Evolutionary conservation across 805 yeast species (phyloP).

Genomic region (Candida glaebosa): DNA sequence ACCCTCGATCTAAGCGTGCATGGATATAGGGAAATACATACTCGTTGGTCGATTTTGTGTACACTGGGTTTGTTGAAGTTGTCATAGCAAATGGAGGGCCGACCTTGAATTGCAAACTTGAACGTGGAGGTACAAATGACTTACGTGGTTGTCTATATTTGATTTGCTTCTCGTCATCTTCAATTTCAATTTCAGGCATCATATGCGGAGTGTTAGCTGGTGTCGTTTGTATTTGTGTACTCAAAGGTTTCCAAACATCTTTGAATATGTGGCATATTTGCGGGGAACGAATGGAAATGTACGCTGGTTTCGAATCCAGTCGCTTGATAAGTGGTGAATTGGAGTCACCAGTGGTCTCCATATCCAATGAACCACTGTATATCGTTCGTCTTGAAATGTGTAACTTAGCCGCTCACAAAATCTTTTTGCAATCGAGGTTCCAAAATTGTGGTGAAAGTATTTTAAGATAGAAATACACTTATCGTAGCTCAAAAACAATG

Average conservation of each 20-base stretch:
- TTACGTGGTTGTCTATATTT: slow-evolving; percentile 6
- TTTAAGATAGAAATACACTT: too few relatives aligned
- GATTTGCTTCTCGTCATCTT: not conserved
- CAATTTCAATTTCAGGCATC: not conserved
- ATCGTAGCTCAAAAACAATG: too few relatives aligned
- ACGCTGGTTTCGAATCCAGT: not conserved
- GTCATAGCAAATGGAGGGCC: slow-evolving; percentile 58
- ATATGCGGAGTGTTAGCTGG: not conserved
- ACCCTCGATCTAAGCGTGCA: slow-evolving; percentile 65
- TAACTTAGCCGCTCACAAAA: not conserved
- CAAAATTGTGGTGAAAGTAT: not conserved
- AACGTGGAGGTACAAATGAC: slow-evolving; percentile 59
- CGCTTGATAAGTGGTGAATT: not conserved
- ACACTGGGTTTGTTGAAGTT: slow-evolving; percentile 18
- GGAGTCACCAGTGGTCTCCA: not conserved
- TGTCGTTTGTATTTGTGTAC: not conserved
- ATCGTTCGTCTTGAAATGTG: not conserved
- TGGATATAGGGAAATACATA: slow-evolving; percentile 37
- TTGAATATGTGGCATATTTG: not conserved
- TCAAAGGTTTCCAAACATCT: not conserved
- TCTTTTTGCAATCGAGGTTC: not conserved
- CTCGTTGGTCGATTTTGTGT: slow-evolving; percentile 15
- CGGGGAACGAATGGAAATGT: not conserved
- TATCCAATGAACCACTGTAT: not conserved
- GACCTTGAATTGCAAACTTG: slow-evolving; percentile 59